Conservation (phyloP, 2,329 filamentous ascomycete genomes). For the Phialophora chinensis region DNA sequence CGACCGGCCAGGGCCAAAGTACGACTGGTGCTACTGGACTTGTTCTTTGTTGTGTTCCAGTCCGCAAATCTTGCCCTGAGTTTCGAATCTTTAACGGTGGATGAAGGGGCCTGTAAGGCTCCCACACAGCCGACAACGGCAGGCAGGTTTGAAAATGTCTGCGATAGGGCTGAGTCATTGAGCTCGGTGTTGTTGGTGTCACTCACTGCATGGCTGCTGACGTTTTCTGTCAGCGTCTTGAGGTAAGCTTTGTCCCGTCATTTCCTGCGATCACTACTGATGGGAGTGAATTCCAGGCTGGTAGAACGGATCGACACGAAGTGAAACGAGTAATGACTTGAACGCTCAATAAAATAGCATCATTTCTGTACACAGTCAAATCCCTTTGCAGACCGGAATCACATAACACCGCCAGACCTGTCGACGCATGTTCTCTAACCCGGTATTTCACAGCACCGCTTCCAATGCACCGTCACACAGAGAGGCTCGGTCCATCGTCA, state of each 20-base stretch:
- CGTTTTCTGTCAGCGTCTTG: constrained; percentile 85
- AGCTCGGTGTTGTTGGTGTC: constrained; percentile 80
- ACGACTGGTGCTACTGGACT: constrained; percentile 84
- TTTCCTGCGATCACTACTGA: constrained; percentile 42
- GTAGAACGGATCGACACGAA: constrained; percentile 44
- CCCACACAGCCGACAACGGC: constrained; percentile 46
- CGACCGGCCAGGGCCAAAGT: constrained; percentile 85
- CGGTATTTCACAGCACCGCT: background rate
- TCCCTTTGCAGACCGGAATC: background rate
- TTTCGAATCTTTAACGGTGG: constrained; percentile 77
- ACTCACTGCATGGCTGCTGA: constrained; percentile 86
- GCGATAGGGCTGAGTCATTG: constrained; percentile 70
- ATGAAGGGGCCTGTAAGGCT: constrained; percentile 64
- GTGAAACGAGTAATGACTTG: constrained; percentile 28
- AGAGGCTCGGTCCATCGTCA: constrained; percentile 58
- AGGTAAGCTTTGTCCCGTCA: constrained; percentile 52
- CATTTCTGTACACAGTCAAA: constrained; percentile 6
- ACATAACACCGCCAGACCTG: background rate
- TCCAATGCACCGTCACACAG: constrained; percentile 42
- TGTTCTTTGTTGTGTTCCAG: constrained; percentile 97
- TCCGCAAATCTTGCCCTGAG: constrained; percentile 89
- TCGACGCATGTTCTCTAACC: background rate
- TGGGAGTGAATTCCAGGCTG: constrained; percentile 42
- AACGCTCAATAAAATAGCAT: constrained; percentile 6
- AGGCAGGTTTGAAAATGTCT: constrained; percentile 52